These are phyloP conservation scores for Odontarrhena argentea DNA, from an alignment of 345 rosid species.

Conservation along the genomic window DNA sequence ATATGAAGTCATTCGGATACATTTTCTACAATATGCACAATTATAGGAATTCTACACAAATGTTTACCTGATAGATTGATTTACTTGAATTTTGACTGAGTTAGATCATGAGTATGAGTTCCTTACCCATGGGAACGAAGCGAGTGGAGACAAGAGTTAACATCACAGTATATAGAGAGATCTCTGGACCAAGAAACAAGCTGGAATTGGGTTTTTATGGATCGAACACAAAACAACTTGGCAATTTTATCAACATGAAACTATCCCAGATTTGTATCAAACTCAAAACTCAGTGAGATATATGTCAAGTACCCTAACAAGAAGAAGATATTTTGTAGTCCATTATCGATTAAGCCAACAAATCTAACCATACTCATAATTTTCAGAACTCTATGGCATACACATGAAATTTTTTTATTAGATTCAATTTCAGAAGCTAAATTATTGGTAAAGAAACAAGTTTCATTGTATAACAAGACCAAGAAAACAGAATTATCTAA, in stretches of 20 bases:
- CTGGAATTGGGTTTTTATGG: background rate
- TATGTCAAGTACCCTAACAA: slow-evolving; percentile 3
- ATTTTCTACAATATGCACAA: background rate
- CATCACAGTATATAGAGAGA: background rate
- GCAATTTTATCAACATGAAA: slow-evolving; percentile 1
- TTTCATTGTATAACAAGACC: background rate
- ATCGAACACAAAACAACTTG: background rate
- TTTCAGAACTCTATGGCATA: background rate
- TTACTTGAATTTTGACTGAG: background rate
- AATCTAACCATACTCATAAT: background rate
- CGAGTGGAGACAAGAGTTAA: background rate
- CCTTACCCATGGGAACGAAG: background rate
- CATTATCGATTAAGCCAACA: background rate
- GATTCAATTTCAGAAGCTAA: slow-evolving; percentile 12
- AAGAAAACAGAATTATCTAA: background rate
- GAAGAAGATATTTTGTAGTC: background rate
- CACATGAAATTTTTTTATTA: background rate
- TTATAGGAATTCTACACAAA: background rate
- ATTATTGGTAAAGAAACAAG: background rate
- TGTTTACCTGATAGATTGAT: background rate
- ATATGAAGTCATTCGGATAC: background rate
- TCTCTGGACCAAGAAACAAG: background rate
- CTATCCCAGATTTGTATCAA: background rate
- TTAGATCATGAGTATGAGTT: slow-evolving; percentile 3
- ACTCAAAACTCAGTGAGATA: background rate